Base-by-base conservation (phyloP, 208 protist genomes). In the Phytomonas sp. region DNA sequence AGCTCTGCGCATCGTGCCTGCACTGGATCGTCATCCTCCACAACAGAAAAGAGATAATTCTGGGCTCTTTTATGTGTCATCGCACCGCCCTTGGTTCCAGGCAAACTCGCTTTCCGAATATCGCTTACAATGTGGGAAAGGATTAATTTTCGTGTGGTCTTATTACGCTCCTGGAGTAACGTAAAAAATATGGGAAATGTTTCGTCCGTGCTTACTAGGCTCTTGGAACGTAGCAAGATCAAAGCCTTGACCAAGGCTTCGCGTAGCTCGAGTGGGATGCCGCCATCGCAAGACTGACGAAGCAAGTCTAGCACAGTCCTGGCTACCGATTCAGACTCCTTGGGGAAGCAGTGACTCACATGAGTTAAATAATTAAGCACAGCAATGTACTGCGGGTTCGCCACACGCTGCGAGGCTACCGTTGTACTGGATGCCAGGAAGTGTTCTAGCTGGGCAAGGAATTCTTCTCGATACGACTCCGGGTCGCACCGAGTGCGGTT, bases 91-190 rank as follows among this genome's bases (percentile, higher is more conserved):
- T 90, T 87, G 14, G 86, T 75, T 0, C 81, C 81, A 0, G 85
- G 85, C 79, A 93, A 83, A 80, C 99, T 99, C 29, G 95, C 86
- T 52, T 84, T 91, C 66, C 94, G 92, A 52, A 99, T 89, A 77
- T 99, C 98, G 63, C 83, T 90, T 23, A 99, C 94, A 62, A 99
- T 96, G 82, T 99, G 94, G 3, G 81, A 79, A 33, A 94, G 78
- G 64, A 98, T 89, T 23, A 91, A 52, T 63, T 83, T 76, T 52
- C 98, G 89, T 30, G 98, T 80, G 62, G 64, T 61, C 82, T 99
- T 99, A 83, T 99, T 97, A 23, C 94, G 84, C 74, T 97, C 88
- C 61, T 97, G 88, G 67, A 99, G 97, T 19, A 99, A 80, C 69
- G 73, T 88, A 80, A 99, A 99, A 79, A 98, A 96, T 16, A 99